Evolutionary conservation across 2,329 filamentous ascomycete species (phyloP), one percentile per base, ranked within the genome.

Genomic region (Colletotrichum viniferum): DNA sequence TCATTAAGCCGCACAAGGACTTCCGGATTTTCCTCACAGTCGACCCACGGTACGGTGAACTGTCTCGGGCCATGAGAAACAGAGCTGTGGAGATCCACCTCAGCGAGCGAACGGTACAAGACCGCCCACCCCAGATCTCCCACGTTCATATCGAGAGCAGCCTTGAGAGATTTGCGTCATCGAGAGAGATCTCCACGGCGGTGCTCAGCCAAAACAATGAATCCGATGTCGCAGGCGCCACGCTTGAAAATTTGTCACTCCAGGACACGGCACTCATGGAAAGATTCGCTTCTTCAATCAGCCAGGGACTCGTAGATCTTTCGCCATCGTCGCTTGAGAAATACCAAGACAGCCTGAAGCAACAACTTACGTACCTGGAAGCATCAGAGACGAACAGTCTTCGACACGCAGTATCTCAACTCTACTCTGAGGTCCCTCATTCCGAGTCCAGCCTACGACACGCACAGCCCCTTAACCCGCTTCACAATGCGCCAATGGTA

Each of bases 51-150:
- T 95, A 98, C 83, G 97, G 97, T 21, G 97, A 99, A 83, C 88
- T 99, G 10, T 99, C 97, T 5, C 91, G 97, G 77, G 97, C 97
- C 1, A 99, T 99, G 97, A 90, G 97, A 73, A 99, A 99, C 84
- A 92, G 97, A 83, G 96, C 96, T 64, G 90, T 98, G 30, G 97
- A 99, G 84, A 94, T 99, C 12, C 97, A 93, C 80, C 87, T 99
- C 61, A 88, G 92, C 77, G 83, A 83, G 8, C 81, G 85, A 6
- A 84, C 84, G 2, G 83, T 85, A 2, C 76, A 56, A 13, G 77
- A 78, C 2, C 81, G 82, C 4, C 67, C 78, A 4, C 85, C 83
- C 79, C 80, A 85, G n/a, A 81, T 81, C n/a, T 85, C 81, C 30
- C 82, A 90, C 16, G 79, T 87, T 1, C 82, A 85, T 12, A 81